These are phyloP conservation scores for Westerdykella aurantiaca DNA, from an alignment of 2,329 filamentous ascomycete genomes.

Conservation along the genomic window DNA sequence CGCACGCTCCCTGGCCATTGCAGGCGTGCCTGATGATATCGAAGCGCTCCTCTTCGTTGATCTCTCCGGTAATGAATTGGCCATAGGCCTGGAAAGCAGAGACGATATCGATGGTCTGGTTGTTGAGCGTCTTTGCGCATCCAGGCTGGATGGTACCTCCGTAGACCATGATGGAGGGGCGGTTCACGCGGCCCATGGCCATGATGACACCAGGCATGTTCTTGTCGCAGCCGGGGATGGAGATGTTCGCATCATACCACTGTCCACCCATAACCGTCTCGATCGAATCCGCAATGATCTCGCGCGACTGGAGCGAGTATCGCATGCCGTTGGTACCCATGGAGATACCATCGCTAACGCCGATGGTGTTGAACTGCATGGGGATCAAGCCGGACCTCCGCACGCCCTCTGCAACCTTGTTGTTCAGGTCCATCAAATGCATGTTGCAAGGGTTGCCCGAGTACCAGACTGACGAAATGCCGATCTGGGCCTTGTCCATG, in stretches of 20 bases:
- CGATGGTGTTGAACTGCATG: conserved; percentile 98
- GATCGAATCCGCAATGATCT: conserved; percentile 96
- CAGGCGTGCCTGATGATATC: conserved; percentile 93
- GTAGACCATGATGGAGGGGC: conserved; percentile 95
- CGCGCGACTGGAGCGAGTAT: conserved; percentile 87
- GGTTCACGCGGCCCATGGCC: conserved; percentile 91
- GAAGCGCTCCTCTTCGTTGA: conserved; percentile 83
- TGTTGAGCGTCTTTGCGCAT: conserved; percentile 68
- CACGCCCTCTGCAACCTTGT: conserved; percentile 67
- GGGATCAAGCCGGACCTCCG: conserved; percentile 74
- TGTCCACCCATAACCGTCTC: conserved; percentile 99
- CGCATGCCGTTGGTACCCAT: conserved; percentile 99
- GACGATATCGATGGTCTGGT: conserved; percentile 80
- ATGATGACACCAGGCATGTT: conserved; percentile 71
- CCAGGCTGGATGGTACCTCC: conserved; percentile 91
- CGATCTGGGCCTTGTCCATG: conserved; percentile 94
- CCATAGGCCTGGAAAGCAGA: conserved; percentile 98
- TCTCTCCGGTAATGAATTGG: conserved; percentile 86
- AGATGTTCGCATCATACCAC: conserved; percentile 98
- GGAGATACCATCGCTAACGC: conserved; percentile 93
- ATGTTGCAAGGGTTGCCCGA: conserved; percentile 99
- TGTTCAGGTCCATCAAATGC: conserved; percentile 88
- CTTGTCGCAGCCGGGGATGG: conserved; percentile 96
- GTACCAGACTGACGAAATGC: conserved; percentile 97
- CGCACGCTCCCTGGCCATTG: conserved; percentile 75